Conservation (phyloP, 2,329 filamentous ascomycete species). For the Pezicula radicicola region DNA sequence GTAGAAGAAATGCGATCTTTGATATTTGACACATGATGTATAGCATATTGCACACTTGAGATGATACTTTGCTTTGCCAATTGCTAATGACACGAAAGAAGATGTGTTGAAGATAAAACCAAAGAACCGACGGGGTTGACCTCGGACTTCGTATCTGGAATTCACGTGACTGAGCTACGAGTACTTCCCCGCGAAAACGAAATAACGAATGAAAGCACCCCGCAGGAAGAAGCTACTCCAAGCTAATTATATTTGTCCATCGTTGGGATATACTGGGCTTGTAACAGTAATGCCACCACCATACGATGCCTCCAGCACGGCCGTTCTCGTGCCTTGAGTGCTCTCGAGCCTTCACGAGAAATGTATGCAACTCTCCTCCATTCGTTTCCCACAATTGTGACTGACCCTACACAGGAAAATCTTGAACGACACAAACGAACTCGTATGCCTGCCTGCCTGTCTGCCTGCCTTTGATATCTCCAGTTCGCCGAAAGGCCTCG, state of each 20-base stretch:
- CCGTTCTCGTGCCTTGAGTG: constrained; percentile 3
- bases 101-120: too few relatives aligned
- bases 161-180: too few relatives aligned
- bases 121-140: too few relatives aligned
- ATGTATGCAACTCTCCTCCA: background rate
- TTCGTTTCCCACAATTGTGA: background rate
- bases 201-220: too few relatives aligned
- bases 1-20: background rate
- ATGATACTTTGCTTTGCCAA: background rate
- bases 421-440: constrained; percentile 3
- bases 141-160: too few relatives aligned
- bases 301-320: background rate
- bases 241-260: too few relatives aligned
- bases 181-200: too few relatives aligned
- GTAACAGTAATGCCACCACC: too few relatives aligned
- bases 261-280: too few relatives aligned
- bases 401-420: constrained; percentile 4
- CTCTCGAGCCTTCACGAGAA: background rate
- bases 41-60: background rate
- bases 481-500: background rate
- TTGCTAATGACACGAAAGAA: too few relatives aligned
- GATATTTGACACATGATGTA: background rate
- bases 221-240: too few relatives aligned
- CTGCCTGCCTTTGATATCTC: too few relatives aligned
- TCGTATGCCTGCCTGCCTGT: background rate